A percentile compares a stretch with the other conserved stretches of the same genome.
Evolutionary conservation across 768 basidiomycete genomes (phyloP).

Genomic region (Suillus hirtellus): DNA sequence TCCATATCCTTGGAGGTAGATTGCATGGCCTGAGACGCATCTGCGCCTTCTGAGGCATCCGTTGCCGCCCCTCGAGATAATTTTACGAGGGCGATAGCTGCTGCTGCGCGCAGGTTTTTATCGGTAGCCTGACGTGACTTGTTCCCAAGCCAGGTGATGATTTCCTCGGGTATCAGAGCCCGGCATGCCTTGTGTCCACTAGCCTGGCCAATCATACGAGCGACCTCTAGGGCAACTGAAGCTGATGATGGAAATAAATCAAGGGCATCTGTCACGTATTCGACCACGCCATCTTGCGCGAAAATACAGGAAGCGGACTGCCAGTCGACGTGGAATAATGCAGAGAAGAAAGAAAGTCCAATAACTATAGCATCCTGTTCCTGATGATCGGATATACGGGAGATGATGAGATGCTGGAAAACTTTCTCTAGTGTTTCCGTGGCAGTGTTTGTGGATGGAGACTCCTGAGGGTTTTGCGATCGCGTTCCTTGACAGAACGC

Average conservation of each 20-base stretch:
- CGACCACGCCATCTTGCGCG: slow-evolving; percentile 58
- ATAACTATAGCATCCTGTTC: slow-evolving; percentile 49
- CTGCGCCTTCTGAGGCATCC: slow-evolving; percentile 34
- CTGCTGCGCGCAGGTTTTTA: slow-evolving; percentile 52
- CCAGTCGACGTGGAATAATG: slow-evolving; percentile 83
- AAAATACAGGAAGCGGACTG: slow-evolving; percentile 66
- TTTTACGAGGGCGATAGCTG: slow-evolving; percentile 79
- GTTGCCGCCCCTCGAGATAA: slow-evolving; percentile 56
- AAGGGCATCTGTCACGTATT: slow-evolving; percentile 65
- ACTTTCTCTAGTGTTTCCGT: slow-evolving; percentile 50
- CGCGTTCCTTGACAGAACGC: slow-evolving; percentile 65
- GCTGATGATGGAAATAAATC: slow-evolving; percentile 59
- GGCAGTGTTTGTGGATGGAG: slow-evolving; percentile 41
- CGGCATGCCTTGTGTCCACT: slow-evolving; percentile 75
- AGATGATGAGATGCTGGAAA: slow-evolving; percentile 52
- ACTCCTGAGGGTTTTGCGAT: slow-evolving; percentile 34
- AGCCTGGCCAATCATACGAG: slow-evolving; percentile 75
- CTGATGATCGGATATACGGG: slow-evolving; percentile 54
- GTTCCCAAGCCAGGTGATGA: slow-evolving; percentile 65
- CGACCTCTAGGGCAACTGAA: slow-evolving; percentile 57
- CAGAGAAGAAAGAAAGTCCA: slow-evolving; percentile 68
- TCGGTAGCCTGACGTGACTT: slow-evolving; percentile 52
- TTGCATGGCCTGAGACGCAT: slow-evolving; percentile 18
- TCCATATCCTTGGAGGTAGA: slow-evolving; percentile 39
- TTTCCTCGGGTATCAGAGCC: slow-evolving; percentile 54